Base-by-base conservation (phyloP, 2,329 filamentous ascomycete species). In the Madurella mycetomatis region DNA sequence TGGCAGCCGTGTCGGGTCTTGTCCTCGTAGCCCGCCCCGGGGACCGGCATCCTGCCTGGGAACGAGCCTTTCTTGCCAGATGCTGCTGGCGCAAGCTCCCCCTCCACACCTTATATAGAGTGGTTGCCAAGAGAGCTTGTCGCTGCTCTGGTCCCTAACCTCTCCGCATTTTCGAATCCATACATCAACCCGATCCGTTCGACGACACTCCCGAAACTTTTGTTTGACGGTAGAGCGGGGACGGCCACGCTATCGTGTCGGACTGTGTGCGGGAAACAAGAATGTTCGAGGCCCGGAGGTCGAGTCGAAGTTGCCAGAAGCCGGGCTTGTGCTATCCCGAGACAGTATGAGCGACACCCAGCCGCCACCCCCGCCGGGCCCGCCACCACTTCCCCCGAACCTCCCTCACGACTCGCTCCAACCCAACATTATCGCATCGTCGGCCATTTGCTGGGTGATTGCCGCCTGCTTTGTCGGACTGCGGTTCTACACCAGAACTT, bases 401-500 rank as follows among this genome's bases (percentile, higher is more conserved):
- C 55, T 62, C 8, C 49, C 61, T 3, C 62, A 64, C 45, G 56
- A 64, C 32, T 61, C 54, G 8, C 45, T 56, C 9, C 45, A 61
- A 47, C 30, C 55, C 25, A 61, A 62, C 52, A 60, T 68, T 16
- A 60, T 64, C 51, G 60, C 54, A 4, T 58, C 61, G 40, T 55
- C 56, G 1, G 43, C 62, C 9, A 43, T 65, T 15, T 66, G 62
- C 30, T 63, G 60, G 57, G 44, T 57, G 1, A 59, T 73, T 13
- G 65, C 70, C 1, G 69, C 66, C 9, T 30, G 67, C 1, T 65
- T 73, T 42, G 67, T 72, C 15, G 60, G 59, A 2, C 45, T 71
- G 31, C 70, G 72, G 1, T 65, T 75, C 47, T 74, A 71, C 57
- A 73, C 72, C 5, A 60, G 72, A 48, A 60, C 64, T 1, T 57